phyloP scores from a whole-genome alignment of 202 grass and related monocot genomes.

The Schoenoplectus tabernaemontani region DNA sequence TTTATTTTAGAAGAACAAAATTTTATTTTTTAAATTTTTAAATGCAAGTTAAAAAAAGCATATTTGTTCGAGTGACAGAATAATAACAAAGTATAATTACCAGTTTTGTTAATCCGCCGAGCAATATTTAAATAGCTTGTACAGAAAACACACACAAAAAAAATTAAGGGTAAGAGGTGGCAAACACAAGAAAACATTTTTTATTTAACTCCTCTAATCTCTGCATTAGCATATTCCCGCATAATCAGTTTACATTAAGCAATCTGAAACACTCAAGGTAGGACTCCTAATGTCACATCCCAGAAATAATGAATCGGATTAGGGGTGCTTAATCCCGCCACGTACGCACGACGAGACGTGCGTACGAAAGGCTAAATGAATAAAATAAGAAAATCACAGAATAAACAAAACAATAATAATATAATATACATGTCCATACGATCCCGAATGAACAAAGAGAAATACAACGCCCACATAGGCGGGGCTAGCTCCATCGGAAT shows the following conservation, averaged over 20 bases:
- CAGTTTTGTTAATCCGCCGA: background rate
- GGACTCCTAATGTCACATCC: too few relatives aligned
- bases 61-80: background rate
- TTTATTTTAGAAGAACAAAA: too few relatives aligned
- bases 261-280: background rate
- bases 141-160: background rate
- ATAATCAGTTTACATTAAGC: slow-evolving; percentile 5
- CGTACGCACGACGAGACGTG: too few relatives aligned
- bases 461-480: too few relatives aligned
- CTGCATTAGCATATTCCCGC: background rate
- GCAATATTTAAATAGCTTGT: background rate
- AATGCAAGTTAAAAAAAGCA: background rate
- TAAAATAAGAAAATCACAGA: too few relatives aligned
- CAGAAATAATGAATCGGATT: too few relatives aligned
- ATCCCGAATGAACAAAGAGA: too few relatives aligned
- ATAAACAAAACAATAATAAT: too few relatives aligned
- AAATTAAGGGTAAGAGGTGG: background rate
- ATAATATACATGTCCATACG: too few relatives aligned
- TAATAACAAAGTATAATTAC: background rate
- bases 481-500: too few relatives aligned
- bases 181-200: background rate
- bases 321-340: too few relatives aligned
- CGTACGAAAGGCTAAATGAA: too few relatives aligned
- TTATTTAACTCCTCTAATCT: background rate
- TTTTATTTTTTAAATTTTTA: background rate